Conservation (phyloP, 306 rosid genomes). For the Medicago truncatula region MtrunA17r5.0-ANR NC_053048.1:50498501-50499000, state of each 20-base stretch:
- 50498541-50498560: conserved; percentile 89
- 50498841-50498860: conserved; percentile 7
- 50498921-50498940: conserved; percentile 80
- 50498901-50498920: conserved; percentile 58
- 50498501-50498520: conserved; percentile 65
- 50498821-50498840: conserved; percentile 38
- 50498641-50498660: background rate
- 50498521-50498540: conserved; percentile 72
- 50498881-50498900: background rate
- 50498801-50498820: conserved; percentile 91
- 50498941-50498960: conserved; percentile 97
- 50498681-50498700: conserved; percentile 29
- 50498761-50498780: conserved; percentile 54
- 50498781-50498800: conserved; percentile 82
- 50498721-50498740: conserved; percentile 69
- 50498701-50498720: conserved; percentile 75
- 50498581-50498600: conserved; percentile 66
- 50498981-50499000: conserved; percentile 48
- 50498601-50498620: conserved; percentile 63
- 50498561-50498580: conserved; percentile 81
- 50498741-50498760: conserved; percentile 73
- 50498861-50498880: conserved; percentile 16
- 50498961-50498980: conserved; percentile 96
- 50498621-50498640: conserved; percentile 23
- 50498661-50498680: conserved; percentile 32